Conservation (phyloP, 148 eudicot species). For the Dysphania ambrosioides region DNA sequence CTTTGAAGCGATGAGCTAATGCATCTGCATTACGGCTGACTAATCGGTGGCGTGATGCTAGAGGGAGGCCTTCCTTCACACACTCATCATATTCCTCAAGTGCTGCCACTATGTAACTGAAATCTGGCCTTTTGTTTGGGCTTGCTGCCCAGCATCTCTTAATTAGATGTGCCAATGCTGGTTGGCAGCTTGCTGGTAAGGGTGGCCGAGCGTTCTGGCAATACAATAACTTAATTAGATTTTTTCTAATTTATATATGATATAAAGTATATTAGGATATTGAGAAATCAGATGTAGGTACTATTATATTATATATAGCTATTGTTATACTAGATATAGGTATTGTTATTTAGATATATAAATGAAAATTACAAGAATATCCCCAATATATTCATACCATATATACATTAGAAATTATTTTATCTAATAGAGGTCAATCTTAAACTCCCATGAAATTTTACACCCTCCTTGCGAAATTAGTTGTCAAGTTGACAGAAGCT, state of each 20-base stretch:
- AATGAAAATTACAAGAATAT: too few relatives aligned
- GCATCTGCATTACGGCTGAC: slow-evolving; percentile 47
- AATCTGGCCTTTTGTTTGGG: slow-evolving; percentile 90
- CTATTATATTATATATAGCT: too few relatives aligned
- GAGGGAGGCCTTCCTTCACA: slow-evolving; percentile 88
- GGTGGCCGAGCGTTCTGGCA: slow-evolving; percentile 89
- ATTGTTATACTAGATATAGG: too few relatives aligned
- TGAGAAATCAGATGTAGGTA: too few relatives aligned
- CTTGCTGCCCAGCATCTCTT: slow-evolving; percentile 83
- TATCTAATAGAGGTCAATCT: neutral
- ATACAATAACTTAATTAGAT: neutral
- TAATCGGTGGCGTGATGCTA: slow-evolving; percentile 54
- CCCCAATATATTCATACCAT: too few relatives aligned
- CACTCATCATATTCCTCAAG: slow-evolving; percentile 80
- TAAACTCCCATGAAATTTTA: too few relatives aligned
- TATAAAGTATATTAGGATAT: too few relatives aligned
- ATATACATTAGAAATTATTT: too few relatives aligned
- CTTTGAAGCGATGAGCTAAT: slow-evolving; percentile 62
- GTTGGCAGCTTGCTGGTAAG: slow-evolving; percentile 86
- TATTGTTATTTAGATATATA: too few relatives aligned
- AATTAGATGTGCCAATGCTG: slow-evolving; percentile 87
- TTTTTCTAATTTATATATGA: too few relatives aligned
- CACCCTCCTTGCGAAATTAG: too few relatives aligned
- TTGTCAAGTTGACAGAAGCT: too few relatives aligned
- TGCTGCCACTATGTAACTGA: slow-evolving; percentile 66